Evolutionary conservation across 2,329 filamentous ascomycete genomes (phyloP).

Genomic region (Rhynchosporium secalis): DNA sequence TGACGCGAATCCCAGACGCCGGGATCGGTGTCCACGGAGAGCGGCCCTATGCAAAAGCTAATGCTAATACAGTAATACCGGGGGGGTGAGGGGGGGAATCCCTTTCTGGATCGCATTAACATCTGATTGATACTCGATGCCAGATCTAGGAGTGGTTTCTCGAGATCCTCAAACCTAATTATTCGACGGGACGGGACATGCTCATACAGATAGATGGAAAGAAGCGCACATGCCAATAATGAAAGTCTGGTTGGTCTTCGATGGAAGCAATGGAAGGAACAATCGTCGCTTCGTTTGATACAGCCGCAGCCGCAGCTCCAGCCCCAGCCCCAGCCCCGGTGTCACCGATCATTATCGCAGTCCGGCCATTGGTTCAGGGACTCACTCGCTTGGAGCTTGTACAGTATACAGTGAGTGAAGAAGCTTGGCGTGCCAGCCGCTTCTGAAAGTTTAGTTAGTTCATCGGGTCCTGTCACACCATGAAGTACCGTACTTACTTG

Average conservation of each 20-base stretch:
- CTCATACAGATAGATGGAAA: conserved; percentile 4
- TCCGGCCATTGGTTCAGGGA: conserved; percentile 23
- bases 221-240: too few species aligned
- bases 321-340: conserved; percentile 17
- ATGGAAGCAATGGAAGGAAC: too few species aligned
- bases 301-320: conserved; percentile 3
- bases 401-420: not conserved
- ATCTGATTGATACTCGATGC: not conserved
- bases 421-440: not conserved
- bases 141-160: conserved; percentile 3
- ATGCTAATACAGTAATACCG: not conserved
- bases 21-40: conserved; percentile 10
- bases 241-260: conserved; percentile 13
- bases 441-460: conserved; percentile 6
- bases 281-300: not conserved
- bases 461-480: not conserved
- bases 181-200: not conserved
- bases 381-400: conserved; percentile 8
- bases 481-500: too few species aligned
- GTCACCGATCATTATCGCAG: conserved; percentile 33
- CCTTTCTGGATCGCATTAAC: too few species aligned
- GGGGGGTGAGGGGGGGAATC: not conserved
- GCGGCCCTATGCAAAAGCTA: not conserved
- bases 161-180: not conserved
- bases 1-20: conserved; percentile 9